phyloP scores from a whole-genome alignment of 306 rosid genomes.

The Lupinus albus region DNA sequence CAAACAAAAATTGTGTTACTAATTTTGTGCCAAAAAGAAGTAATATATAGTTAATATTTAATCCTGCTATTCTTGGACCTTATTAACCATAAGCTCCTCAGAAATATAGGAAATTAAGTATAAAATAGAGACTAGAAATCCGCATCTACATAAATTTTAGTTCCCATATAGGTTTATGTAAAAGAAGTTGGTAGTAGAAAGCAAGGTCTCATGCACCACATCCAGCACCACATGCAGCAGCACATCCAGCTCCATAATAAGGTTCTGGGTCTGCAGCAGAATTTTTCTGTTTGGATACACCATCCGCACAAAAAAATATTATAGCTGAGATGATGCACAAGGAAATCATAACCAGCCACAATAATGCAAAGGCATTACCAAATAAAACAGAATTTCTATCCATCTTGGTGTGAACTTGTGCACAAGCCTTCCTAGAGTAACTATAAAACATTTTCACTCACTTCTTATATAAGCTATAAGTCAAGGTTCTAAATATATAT shows the following conservation, averaged over 20 bases:
- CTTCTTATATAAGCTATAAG: conserved; percentile 45
- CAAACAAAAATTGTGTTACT: conserved; percentile 24
- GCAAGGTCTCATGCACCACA: conserved; percentile 59
- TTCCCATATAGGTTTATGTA: conserved; percentile 19
- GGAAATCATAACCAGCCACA: conserved; percentile 51
- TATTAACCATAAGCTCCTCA: conserved; percentile 34
- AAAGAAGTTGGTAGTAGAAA: background rate
- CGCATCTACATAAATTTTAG: background rate
- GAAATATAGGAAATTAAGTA: conserved; percentile 13
- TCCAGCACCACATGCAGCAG: conserved; percentile 63
- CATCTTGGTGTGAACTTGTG: conserved; percentile 23
- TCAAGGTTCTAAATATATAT: conserved; percentile 21
- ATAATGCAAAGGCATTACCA: conserved; percentile 36
- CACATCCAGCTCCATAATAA: conserved; percentile 60
- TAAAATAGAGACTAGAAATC: conserved; percentile 9
- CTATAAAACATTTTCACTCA: background rate
- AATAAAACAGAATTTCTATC: conserved; percentile 40
- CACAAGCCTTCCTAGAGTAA: conserved; percentile 30
- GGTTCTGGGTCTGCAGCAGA: conserved; percentile 51
- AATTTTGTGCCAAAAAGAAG: background rate
- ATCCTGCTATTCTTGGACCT: conserved; percentile 5
- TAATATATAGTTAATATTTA: conserved; percentile 27
- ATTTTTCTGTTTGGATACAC: conserved; percentile 56
- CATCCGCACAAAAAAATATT: conserved; percentile 68
- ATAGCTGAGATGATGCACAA: conserved; percentile 53